Percentiles rank a stretch among this genome's conserved stretches.
Evolutionary conservation across 1,284 basidiomycete species (phyloP).

Genomic region (Cryptococcus jaspeensis): DNA sequence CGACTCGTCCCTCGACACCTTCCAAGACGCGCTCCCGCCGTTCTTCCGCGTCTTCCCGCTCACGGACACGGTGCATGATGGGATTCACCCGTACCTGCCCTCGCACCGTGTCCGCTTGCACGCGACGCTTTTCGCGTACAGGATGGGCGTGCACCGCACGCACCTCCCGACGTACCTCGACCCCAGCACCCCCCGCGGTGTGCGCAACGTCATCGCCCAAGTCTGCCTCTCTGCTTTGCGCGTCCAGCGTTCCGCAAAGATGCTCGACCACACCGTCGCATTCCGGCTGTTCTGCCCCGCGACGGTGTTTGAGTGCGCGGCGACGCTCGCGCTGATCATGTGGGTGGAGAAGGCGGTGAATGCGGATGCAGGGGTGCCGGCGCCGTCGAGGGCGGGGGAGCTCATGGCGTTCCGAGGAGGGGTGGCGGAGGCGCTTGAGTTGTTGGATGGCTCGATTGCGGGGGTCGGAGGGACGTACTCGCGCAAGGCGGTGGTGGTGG

Average conservation of each 20-base stretch:
- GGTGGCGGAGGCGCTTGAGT: constrained; percentile 38
- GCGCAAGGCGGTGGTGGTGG: constrained; percentile 30
- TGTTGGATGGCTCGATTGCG: constrained; percentile 40
- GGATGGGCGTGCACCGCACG: constrained; percentile 39
- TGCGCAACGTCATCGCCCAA: constrained; percentile 33
- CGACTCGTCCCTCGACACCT: constrained; percentile 39
- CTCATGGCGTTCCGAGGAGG: constrained; percentile 34
- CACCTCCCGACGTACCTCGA: constrained; percentile 37
- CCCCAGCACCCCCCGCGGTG: constrained; percentile 25
- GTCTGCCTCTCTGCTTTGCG: constrained; percentile 38
- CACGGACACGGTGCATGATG: constrained; percentile 41
- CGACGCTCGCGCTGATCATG: constrained; percentile 38
- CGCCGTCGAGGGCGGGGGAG: constrained; percentile 13
- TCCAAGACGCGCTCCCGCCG: constrained; percentile 44
- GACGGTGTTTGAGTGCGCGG: constrained; percentile 41
- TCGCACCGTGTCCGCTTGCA: constrained; percentile 43
- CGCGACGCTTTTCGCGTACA: constrained; percentile 36
- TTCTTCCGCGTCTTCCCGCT: constrained; percentile 43
- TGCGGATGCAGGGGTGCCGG: not conserved
- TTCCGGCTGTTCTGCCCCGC: constrained; percentile 38
- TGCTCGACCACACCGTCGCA: constrained; percentile 42
- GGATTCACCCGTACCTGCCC: constrained; percentile 35
- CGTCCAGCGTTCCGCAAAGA: constrained; percentile 40
- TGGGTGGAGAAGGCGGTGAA: constrained; percentile 36
- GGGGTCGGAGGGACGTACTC: constrained; percentile 22